Evolutionary conservation across 495 filamentous ascomycete species (phyloP).

Genomic region (Rusavskia elegans): DNA sequence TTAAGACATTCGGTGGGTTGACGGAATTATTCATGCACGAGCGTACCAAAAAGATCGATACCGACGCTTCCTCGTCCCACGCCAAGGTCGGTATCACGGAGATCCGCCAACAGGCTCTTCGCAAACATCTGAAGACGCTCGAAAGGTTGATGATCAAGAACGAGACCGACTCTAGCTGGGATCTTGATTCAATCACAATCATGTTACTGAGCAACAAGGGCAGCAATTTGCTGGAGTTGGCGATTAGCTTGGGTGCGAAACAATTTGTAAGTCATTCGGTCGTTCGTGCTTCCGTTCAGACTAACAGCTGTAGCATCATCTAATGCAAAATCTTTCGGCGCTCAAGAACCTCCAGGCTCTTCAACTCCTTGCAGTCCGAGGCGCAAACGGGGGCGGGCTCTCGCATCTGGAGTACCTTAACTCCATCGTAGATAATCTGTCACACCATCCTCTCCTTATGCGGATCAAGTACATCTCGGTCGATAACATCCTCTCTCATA

Average conservation of each 20-base stretch:
- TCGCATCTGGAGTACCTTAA: constrained; percentile 27
- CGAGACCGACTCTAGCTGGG: constrained; percentile 33
- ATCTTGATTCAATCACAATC: constrained; percentile 33
- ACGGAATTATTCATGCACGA: constrained; percentile 44
- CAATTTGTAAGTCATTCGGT: constrained; percentile 28
- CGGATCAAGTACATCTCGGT: constrained; percentile 39
- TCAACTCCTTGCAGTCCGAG: constrained; percentile 33
- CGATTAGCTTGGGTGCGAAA: constrained; percentile 30
- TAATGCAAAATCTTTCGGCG: constrained; percentile 33
- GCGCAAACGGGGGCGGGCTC: constrained; percentile 31
- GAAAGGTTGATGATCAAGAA: constrained; percentile 17
- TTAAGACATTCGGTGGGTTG: constrained; percentile 30
- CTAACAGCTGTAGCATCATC: constrained; percentile 24
- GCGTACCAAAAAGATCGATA: constrained; percentile 29
- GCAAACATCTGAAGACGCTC: constrained; percentile 15
- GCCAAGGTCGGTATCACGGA: constrained; percentile 31
- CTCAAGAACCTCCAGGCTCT: constrained; percentile 33
- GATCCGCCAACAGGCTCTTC: constrained; percentile 30
- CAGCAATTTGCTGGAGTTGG: constrained; percentile 33
- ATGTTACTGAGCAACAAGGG: constrained; percentile 30
- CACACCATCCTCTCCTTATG: constrained; percentile 27
- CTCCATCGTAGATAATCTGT: constrained; percentile 36
- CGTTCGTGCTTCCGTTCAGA: not conserved
- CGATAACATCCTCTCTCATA: not conserved
- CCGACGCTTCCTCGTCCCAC: constrained; percentile 22